Evolutionary conservation across 208 protist genomes (phyloP), one percentile per base, ranked within the genome.

Genomic region (Trypanosoma boissoni): DNA sequence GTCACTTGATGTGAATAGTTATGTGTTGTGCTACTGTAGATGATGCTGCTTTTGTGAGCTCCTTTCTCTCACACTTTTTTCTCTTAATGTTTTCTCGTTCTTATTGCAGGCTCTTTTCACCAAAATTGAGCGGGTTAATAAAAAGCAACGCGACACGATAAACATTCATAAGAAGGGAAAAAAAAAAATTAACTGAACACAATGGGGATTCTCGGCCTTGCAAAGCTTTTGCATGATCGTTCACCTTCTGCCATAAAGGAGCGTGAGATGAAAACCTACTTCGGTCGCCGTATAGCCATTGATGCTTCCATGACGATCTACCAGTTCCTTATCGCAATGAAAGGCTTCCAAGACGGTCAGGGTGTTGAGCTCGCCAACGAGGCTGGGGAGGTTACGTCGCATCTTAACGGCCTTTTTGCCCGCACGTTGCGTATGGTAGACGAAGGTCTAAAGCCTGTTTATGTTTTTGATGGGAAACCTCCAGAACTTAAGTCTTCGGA

Each of bases 241-340:
- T 77, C 96, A 3, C 95, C 96, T 6, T 59, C 62, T 14, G 76
- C 91, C 10, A 85, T 98, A 46, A 88, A 82, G 60, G 95, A 99
- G 53, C 79, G 86, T 46, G 83, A 96, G 59, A 80, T 99, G 18
- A 98, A 99, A 61, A 96, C 88, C 59, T 99, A 98, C 66, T 98
- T 99, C 78, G 97, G 97, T 14, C 77, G 95, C n/a, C 84, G 83
- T 39, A 97, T 99, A 32, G 99, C 99, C 2, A 99, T 99, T 58
- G 99, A 99, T 81, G 99, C 98, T 3, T 97, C 88, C 31, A 99
- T 99, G 87, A 90, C 78, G 59, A 97, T 99, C 41, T 99, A 99
- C 72, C 98, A 99, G 79, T 99, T 99, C 72, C 78, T 99, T 26
- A 98, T 99, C 58, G 83, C 90, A 16, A 94, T 98, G 72, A 96